phyloP scores from a whole-genome alignment of 345 rosid species.

The Dipteronia sinensis region DNA sequence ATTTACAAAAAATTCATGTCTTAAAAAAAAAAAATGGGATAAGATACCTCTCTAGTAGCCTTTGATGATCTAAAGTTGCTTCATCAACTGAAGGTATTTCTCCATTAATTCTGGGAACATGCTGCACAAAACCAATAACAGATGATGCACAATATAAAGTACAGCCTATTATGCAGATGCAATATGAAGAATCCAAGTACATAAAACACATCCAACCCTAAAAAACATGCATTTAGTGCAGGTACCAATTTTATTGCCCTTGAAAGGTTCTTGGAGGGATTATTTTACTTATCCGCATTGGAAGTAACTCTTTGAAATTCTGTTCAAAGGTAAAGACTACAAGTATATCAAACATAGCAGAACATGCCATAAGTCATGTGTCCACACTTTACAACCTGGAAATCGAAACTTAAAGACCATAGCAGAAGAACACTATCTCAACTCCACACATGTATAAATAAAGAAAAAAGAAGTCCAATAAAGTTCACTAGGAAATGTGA shows the following conservation, averaged over 20 bases:
- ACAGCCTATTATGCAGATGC: conserved; percentile 6
- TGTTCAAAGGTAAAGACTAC: background rate
- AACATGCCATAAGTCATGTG: background rate
- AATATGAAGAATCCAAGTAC: conserved; percentile 2
- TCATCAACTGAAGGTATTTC: conserved; percentile 65
- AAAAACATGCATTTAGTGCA: background rate
- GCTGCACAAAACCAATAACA: conserved; percentile 39
- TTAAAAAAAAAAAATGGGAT: conserved; percentile 15
- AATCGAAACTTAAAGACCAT: background rate
- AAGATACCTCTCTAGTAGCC: conserved; percentile 58
- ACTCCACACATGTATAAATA: background rate
- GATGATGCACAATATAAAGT: background rate
- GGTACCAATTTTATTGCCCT: background rate
- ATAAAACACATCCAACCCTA: background rate
- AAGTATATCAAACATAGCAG: background rate
- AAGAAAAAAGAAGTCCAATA: background rate
- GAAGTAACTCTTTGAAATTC: background rate
- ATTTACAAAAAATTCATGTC: background rate
- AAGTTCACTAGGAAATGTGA: background rate
- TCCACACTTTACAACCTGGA: background rate
- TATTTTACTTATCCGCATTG: background rate
- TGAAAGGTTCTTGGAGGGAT: background rate
- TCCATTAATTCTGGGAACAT: conserved; percentile 63
- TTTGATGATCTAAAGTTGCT: conserved; percentile 65
- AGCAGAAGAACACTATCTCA: background rate